Evolutionary conservation across 2,329 filamentous ascomycete species (phyloP).

Genomic region (Diplodia corticola): DNA sequence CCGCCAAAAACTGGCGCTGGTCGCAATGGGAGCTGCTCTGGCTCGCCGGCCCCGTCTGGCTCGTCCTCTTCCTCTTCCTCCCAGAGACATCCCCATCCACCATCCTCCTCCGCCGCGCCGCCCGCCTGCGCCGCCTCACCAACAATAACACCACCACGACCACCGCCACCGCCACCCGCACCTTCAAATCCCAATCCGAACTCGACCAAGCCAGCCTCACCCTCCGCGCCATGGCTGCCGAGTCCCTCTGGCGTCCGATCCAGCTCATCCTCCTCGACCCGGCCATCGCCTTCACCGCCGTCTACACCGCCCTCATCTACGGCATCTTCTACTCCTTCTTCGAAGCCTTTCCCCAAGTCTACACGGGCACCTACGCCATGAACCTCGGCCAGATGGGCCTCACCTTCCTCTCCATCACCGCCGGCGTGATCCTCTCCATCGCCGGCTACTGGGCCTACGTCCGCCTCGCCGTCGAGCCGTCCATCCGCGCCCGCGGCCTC

Average conservation of each 20-base stretch:
- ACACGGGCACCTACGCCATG: constrained; percentile 43
- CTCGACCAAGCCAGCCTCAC: constrained; percentile 60
- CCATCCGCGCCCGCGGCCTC: constrained; percentile 29
- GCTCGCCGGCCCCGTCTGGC: constrained; percentile 28
- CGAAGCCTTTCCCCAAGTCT: constrained; percentile 44
- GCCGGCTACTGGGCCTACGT: constrained; percentile 30
- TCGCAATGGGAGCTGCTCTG: constrained; percentile 32
- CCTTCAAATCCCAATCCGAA: constrained; percentile 62
- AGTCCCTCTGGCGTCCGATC: constrained; percentile 42
- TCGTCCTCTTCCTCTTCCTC: constrained; percentile 30
- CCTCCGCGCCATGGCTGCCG: constrained; percentile 45
- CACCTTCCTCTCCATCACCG: constrained; percentile 36
- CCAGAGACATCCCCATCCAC: constrained; percentile 31
- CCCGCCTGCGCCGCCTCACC: constrained; percentile 49
- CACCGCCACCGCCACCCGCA: no score
- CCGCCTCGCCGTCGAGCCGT: constrained; percentile 29
- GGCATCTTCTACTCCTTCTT: constrained; percentile 30
- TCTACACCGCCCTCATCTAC: constrained; percentile 28
- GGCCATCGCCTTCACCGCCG: constrained; percentile 28
- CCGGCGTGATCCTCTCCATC: constrained; percentile 31
- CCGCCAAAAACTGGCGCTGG: constrained; percentile 31
- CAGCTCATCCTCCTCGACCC: constrained; percentile 45
- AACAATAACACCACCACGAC: constrained; percentile 52
- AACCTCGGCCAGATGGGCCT: constrained; percentile 37
- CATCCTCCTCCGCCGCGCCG: constrained; percentile 31